Evolutionary conservation across 441 rosid genomes (phyloP).

Genomic region (Euphorbia schlechtendalii): DNA sequence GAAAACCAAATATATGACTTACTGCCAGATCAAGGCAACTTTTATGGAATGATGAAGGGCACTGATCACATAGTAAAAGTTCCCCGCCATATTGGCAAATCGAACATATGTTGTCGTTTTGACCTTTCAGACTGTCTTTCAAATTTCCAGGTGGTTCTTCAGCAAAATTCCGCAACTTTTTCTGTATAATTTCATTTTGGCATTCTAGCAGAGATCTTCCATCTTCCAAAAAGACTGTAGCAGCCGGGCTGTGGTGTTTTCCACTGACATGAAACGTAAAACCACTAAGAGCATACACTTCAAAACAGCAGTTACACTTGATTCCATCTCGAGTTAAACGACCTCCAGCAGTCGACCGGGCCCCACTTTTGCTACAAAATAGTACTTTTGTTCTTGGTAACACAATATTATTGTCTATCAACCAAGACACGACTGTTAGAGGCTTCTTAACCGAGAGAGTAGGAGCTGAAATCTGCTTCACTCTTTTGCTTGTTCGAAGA

Average conservation of each 20-base stretch:
- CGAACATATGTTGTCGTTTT: conserved; percentile 44
- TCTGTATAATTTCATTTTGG: conserved; percentile 36
- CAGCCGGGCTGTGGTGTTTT: conserved; percentile 34
- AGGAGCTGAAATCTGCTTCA: conserved; percentile 31
- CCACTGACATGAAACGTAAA: conserved; percentile 57
- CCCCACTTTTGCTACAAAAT: conserved; percentile 28
- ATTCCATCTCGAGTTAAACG: conserved; percentile 42
- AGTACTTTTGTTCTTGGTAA: conserved; percentile 56
- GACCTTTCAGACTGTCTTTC: conserved; percentile 12
- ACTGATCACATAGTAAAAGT: conserved; percentile 51
- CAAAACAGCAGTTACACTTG: conserved; percentile 59
- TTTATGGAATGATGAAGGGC: conserved; percentile 62
- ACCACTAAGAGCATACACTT: conserved; percentile 34
- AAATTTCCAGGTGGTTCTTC: conserved; percentile 19
- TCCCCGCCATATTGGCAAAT: conserved; percentile 59
- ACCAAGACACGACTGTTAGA: conserved; percentile 61
- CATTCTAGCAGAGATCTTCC: conserved; percentile 77
- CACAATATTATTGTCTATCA: conserved; percentile 53
- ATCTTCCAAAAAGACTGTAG: conserved; percentile 57
- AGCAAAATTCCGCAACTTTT: conserved; percentile 22
- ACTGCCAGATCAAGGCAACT: conserved; percentile 38
- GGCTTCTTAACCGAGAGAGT: conserved; percentile 36
- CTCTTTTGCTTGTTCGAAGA: conserved; percentile 44
- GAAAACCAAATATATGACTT: conserved; percentile 2
- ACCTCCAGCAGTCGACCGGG: conserved; percentile 37